A percentile compares a stretch with the other conserved stretches of the same genome.
These are phyloP conservation scores for Wickerhamomyces sydowiorum DNA, from an alignment of 805 yeast species.

Conservation along the genomic window DNA sequence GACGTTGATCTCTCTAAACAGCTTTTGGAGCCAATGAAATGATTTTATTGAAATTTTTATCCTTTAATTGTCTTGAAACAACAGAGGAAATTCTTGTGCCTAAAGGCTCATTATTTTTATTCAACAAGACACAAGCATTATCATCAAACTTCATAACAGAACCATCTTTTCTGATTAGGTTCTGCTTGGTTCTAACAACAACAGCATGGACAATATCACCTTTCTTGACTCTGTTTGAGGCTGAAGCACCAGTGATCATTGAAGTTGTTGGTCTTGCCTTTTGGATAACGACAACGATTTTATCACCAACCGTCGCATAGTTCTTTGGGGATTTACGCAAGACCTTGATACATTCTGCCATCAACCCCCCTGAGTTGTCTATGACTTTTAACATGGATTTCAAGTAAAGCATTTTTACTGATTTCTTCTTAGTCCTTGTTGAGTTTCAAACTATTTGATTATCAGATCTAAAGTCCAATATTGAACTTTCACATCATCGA, in stretches of 20 bases:
- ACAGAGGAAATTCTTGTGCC: constrained; percentile 90
- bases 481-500: too few species aligned
- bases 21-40: constrained; percentile 89
- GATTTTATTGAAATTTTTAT: constrained; percentile 77
- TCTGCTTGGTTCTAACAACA: constrained; percentile 86
- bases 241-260: constrained; percentile 66
- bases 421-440: too few species aligned
- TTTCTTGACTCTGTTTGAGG: constrained; percentile 79
- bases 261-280: constrained; percentile 76
- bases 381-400: constrained; percentile 85
- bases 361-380: constrained; percentile 92
- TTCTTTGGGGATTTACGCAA: constrained; percentile 81
- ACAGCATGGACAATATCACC: constrained; percentile 96
- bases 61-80: constrained; percentile 86
- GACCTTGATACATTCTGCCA: constrained; percentile 95
- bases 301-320: constrained; percentile 84
- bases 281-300: constrained; percentile 89
- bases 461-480: too few species aligned
- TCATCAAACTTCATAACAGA: constrained; percentile 84
- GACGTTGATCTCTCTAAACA: constrained; percentile 33
- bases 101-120: constrained; percentile 88
- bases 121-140: constrained; percentile 92
- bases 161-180: constrained; percentile 76
- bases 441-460: too few species aligned
- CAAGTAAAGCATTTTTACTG: constrained; percentile 67